Conservation (phyloP, 2,329 filamentous ascomycete genomes). For the Zasmidium angulare region DNA sequence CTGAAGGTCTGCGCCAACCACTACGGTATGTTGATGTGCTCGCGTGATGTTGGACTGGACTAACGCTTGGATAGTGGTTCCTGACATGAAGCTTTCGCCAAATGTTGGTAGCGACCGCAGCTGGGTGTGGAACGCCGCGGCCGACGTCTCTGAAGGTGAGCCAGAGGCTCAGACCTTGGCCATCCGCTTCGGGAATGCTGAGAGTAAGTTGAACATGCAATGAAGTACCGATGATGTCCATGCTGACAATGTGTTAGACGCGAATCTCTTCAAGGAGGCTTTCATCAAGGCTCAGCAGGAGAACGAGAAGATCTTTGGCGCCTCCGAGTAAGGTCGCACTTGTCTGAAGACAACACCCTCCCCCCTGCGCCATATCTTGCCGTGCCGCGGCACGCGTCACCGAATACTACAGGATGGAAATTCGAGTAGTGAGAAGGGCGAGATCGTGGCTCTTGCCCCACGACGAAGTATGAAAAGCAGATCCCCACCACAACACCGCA, state of each 20-base stretch:
- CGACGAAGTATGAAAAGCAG: slow-evolving; percentile 7
- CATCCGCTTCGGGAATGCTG: slow-evolving; percentile 95
- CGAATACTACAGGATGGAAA: neutral
- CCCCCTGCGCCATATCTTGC: slow-evolving; percentile 2
- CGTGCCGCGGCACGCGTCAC: slow-evolving; percentile 1
- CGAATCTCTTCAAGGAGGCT: slow-evolving; percentile 95
- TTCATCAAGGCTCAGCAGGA: slow-evolving; percentile 97
- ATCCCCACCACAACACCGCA: slow-evolving; percentile 16
- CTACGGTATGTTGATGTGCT: slow-evolving; percentile 71
- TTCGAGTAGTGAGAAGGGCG: neutral
- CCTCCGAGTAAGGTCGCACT: slow-evolving; percentile 20
- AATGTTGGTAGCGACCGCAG: slow-evolving; percentile 97
- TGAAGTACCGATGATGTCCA: neutral
- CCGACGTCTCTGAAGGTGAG: slow-evolving; percentile 97
- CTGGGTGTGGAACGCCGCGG: slow-evolving; percentile 98
- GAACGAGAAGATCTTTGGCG: slow-evolving; percentile 80
- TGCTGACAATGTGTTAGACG: slow-evolving; percentile 59
- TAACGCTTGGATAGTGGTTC: slow-evolving; percentile 65
- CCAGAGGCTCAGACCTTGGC: slow-evolving; percentile 93
- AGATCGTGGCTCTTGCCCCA: neutral
- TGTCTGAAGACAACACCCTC: neutral
- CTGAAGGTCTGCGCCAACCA: slow-evolving; percentile 99
- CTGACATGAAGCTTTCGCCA: slow-evolving; percentile 97
- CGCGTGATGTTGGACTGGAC: slow-evolving; percentile 19
- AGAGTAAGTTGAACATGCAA: slow-evolving; percentile 65